A percentile compares a stretch with the other conserved stretches of the same genome.
phyloP scores from a whole-genome alignment of 306 rosid genomes.

The Alnus rubra region DNA sequence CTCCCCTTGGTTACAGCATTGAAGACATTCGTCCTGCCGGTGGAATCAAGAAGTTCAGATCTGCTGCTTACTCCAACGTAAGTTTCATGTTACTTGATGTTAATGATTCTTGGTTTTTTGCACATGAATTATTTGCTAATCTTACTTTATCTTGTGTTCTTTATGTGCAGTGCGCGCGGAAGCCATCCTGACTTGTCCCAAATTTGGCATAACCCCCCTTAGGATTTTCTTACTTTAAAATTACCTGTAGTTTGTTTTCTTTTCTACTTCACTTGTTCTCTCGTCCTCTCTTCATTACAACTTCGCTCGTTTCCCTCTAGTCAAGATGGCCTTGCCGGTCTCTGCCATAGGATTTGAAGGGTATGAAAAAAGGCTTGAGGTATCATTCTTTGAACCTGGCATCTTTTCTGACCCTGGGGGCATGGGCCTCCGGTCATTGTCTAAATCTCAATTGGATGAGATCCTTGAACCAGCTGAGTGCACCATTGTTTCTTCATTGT shows the following conservation, averaged over 20 bases:
- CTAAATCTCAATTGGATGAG: constrained; percentile 71
- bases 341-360: constrained; percentile 98
- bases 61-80: constrained; percentile 99
- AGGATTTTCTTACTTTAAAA: constrained; percentile 28
- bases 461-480: constrained; percentile 84
- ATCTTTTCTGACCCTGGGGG: constrained; percentile 68
- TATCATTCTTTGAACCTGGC: constrained; percentile 65
- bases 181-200: constrained; percentile 71
- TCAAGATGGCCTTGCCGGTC: constrained; percentile 54
- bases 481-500: constrained; percentile 82
- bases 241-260: constrained; percentile 10
- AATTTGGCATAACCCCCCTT: constrained; percentile 39
- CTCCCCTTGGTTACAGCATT: constrained; percentile 93
- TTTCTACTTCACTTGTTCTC: constrained; percentile 23
- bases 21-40: constrained; percentile 97
- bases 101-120: not conserved
- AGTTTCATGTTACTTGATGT: constrained; percentile 15
- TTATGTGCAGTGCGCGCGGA: constrained; percentile 80
- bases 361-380: constrained; percentile 92
- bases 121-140: not conserved
- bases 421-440: constrained; percentile 70
- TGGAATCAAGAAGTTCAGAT: constrained; percentile 96
- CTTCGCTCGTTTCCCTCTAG: constrained; percentile 18
- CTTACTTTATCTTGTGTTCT: not conserved
- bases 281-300: constrained; percentile 13